Percentiles rank a stretch among this genome's conserved stretches.
These are phyloP conservation scores for Penicillium janthinellum DNA, from an alignment of 2,329 filamentous ascomycete genomes.

Conservation along the genomic window DNA sequence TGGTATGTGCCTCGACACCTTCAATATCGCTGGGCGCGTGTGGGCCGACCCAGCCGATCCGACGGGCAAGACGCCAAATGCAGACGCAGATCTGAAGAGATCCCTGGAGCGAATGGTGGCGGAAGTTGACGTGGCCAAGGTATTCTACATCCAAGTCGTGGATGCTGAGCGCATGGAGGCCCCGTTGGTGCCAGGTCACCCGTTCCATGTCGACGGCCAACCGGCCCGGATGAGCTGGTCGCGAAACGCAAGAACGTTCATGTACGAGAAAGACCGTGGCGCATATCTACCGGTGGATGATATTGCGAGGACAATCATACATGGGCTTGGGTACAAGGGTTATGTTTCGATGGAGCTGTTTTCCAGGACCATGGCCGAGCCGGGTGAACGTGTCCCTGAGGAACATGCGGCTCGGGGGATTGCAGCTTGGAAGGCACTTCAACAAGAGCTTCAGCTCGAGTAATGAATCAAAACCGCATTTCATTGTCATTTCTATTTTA, in stretches of 20 bases:
- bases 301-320: constrained; percentile 60
- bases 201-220: constrained; percentile 61
- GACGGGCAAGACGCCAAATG: constrained; percentile 56
- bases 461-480: neutral
- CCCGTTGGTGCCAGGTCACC: constrained; percentile 61
- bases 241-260: constrained; percentile 71
- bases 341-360: constrained; percentile 75
- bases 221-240: constrained; percentile 75
- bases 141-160: constrained; percentile 77
- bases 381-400: constrained; percentile 55
- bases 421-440: constrained; percentile 54
- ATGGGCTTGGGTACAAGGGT: constrained; percentile 61
- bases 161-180: constrained; percentile 66
- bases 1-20: constrained; percentile 75
- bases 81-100: constrained; percentile 56
- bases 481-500: no score
- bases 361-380: constrained; percentile 59
- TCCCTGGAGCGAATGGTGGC: constrained; percentile 59
- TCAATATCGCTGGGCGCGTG: constrained; percentile 72
- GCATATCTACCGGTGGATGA: constrained; percentile 69
- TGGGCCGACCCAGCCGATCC: constrained; percentile 67
- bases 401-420: constrained; percentile 57
- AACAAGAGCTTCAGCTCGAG: constrained; percentile 7
- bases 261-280: constrained; percentile 62
- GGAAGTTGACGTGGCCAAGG: constrained; percentile 62